Base-by-base conservation (phyloP, 1,284 basidiomycete genomes). In the Kwoniella shivajii region DNA sequence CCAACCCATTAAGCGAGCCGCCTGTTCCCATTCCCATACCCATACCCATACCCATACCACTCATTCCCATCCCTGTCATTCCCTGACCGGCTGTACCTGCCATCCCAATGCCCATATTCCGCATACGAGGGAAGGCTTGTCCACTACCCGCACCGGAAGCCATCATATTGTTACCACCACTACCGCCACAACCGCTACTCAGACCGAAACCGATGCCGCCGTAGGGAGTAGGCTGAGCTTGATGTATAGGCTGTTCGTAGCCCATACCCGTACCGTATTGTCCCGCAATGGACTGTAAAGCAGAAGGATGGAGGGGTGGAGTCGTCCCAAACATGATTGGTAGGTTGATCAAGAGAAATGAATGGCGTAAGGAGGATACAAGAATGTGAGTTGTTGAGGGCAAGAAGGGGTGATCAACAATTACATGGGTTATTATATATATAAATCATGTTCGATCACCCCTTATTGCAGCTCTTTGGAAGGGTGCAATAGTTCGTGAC, bases 141-240 rank as follows among this genome's bases (percentile, higher is more conserved):
- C 30, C 44, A 34, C 42, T 37, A 27, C 47, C 34, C 9, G 34
- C 27, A 24, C 46, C 53, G 10, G 16, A 16, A 33, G 2, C 36
- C 45, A 47, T 47, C 50, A 53, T 51, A n/a, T n/a, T n/a, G 7
- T 33, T 33, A 6, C 60, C 56, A 2, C 44, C 31, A 33, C 45
- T 29, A 18, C 45, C 33, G 1, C 43, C 24, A 29, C 42, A 22
- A 27, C n/a, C 59, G n/a, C n/a, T 54, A 48, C 58, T 49, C n/a
- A 70, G 49, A 18, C 68, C 68, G 47, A 68, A 70, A 14, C 68
- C 68, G n/a, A 70, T 51, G n/a, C 66, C 68, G 16, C 68, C 68
- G 53, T 68, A 70, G 4, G 59, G 31, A 20, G 61, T 62, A 20
- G 60, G 34, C 20, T 55, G 60, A n/a, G 37, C 50, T 38, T 53